Percentiles rank a stretch among this genome's conserved stretches.
These are phyloP conservation scores for Mangifera indica DNA, from an alignment of 345 rosid species.

Conservation along the genomic window DNA sequence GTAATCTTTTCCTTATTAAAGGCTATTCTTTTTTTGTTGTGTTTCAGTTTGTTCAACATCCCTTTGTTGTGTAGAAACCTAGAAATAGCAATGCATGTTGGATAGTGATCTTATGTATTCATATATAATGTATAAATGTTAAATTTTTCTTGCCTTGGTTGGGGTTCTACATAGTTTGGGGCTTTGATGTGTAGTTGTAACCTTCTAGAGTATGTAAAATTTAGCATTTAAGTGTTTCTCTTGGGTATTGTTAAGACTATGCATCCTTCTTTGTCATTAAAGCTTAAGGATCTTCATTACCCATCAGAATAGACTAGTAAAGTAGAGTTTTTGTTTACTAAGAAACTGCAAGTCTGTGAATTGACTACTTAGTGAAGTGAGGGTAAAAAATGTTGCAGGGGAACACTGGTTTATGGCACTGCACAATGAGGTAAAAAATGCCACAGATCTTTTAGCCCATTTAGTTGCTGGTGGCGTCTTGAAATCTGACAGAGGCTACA, in stretches of 20 bases:
- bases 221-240: too few species aligned
- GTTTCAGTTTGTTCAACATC: neutral
- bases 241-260: too few species aligned
- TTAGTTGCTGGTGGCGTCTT: slow-evolving; percentile 69
- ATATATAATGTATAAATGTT: neutral
- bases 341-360: too few species aligned
- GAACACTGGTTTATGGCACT: slow-evolving; percentile 46
- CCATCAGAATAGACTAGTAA: too few species aligned
- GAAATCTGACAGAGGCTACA: too few species aligned
- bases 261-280: too few species aligned
- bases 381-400: too few species aligned
- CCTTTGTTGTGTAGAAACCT: neutral
- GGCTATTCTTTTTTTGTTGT: neutral
- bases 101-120: neutral
- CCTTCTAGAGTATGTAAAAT: neutral
- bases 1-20: neutral
- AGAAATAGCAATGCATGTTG: neutral
- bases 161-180: neutral
- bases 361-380: too few species aligned
- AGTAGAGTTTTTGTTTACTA: too few species aligned
- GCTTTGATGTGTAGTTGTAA: neutral
- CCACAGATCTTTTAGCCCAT: slow-evolving; percentile 62
- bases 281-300: too few species aligned
- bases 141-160: too few species aligned
- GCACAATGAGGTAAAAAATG: slow-evolving; percentile 55